Percentiles rank a stretch among this genome's conserved stretches.
Conservation (phyloP, 2,329 filamentous ascomycete species). For the Xylaria sp. region DNA sequence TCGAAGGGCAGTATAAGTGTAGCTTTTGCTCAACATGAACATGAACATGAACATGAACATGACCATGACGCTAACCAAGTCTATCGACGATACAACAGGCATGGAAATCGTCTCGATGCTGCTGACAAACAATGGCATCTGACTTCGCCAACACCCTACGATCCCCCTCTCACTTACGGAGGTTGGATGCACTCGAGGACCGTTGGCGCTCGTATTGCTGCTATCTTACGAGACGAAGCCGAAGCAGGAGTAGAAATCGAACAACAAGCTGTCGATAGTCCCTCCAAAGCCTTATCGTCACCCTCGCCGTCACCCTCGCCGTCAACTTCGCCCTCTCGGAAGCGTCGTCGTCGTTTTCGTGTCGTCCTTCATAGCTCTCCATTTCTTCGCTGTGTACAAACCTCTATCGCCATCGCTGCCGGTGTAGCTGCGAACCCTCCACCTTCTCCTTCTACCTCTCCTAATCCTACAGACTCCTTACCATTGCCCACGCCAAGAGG, state of each 20-base stretch:
- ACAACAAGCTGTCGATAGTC: slow-evolving; percentile 30
- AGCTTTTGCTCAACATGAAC: too few relatives aligned
- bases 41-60: too few relatives aligned
- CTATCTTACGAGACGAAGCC: slow-evolving; percentile 66
- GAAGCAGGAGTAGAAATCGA: neutral
- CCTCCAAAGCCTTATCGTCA: slow-evolving; percentile 47
- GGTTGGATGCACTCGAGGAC: slow-evolving; percentile 90
- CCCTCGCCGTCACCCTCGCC: neutral
- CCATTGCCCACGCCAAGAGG: slow-evolving; percentile 36
- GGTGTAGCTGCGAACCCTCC: slow-evolving; percentile 76
- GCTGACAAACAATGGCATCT: slow-evolving; percentile 96
- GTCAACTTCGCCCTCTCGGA: slow-evolving; percentile 55
- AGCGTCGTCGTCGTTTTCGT: slow-evolving; percentile 74
- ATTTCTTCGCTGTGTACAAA: slow-evolving; percentile 92
- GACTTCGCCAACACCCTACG: slow-evolving; percentile 91
- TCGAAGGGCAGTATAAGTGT: neutral
- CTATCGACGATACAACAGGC: slow-evolving; percentile 61
- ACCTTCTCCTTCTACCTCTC: slow-evolving; percentile 41
- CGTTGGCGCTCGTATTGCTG: slow-evolving; percentile 85
- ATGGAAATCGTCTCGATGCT: slow-evolving; percentile 92
- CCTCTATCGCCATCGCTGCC: slow-evolving; percentile 86
- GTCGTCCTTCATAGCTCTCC: slow-evolving; percentile 94
- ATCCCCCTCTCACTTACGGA: slow-evolving; percentile 92
- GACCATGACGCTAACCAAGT: slow-evolving; percentile 17
- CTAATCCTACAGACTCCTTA: slow-evolving; percentile 44